Conservation (phyloP, 495 filamentous ascomycete genomes). For the Ramalina peruviana region DNA sequence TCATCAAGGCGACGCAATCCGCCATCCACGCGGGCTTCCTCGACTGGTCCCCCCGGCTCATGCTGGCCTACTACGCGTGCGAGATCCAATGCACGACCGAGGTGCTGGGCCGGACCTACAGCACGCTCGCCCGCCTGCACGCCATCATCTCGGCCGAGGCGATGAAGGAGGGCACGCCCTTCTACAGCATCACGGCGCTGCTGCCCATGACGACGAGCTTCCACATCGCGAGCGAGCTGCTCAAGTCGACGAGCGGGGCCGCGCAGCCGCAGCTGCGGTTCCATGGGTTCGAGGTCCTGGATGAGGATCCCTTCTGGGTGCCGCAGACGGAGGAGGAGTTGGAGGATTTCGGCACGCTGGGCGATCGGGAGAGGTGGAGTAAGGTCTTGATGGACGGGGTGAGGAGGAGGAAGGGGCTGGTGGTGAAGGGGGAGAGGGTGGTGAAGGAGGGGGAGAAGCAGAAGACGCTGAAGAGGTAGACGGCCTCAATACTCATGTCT, state of each 20-base stretch:
- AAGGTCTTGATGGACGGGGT: conserved; percentile 92
- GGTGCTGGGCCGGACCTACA: conserved; percentile 89
- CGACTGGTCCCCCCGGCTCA: conserved; percentile 85
- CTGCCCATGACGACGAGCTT: conserved; percentile 91
- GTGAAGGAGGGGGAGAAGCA: conserved; percentile 92
- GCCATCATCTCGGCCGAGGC: conserved; percentile 79
- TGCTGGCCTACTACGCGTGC: conserved; percentile 97
- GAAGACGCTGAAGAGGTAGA: conserved; percentile 86
- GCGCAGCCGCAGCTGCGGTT: conserved; percentile 90
- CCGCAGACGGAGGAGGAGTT: conserved; percentile 93
- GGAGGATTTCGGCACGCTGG: conserved; percentile 88
- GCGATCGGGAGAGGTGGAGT: conserved; percentile 86
- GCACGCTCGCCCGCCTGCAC: conserved; percentile 78
- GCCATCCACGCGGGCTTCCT: conserved; percentile 80
- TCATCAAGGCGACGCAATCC: conserved; percentile 74
- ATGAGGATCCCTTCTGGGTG: conserved; percentile 94
- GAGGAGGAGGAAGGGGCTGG: conserved; percentile 67
- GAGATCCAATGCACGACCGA: conserved; percentile 95
- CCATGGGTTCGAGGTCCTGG: conserved; percentile 75
- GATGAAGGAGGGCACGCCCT: conserved; percentile 89
- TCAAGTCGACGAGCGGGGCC: conserved; percentile 80
- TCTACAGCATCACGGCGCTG: conserved; percentile 79
- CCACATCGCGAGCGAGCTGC: conserved; percentile 89
- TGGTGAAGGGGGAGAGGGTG: conserved; percentile 65
- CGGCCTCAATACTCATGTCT: no score